These are phyloP conservation scores for Penicillium subrubescens DNA, from an alignment of 495 filamentous ascomycete species.

Conservation along the genomic window DNA sequence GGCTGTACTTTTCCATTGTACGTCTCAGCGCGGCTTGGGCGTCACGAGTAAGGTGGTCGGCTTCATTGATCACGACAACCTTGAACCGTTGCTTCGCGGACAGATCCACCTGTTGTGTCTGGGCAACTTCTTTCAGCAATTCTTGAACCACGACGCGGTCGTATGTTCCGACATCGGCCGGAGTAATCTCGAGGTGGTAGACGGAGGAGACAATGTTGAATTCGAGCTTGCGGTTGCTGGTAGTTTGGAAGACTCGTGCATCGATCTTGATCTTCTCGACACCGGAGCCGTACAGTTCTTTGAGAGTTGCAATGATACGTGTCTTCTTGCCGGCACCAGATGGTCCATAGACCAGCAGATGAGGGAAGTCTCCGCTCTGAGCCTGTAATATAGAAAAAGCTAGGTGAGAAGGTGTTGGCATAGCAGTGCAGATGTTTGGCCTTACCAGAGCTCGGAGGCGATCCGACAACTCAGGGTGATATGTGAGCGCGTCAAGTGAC, in stretches of 20 bases:
- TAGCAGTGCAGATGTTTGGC: slow-evolving; percentile 2
- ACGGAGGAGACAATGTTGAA: slow-evolving; percentile 97
- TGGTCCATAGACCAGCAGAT: slow-evolving; percentile 93
- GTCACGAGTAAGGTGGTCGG: slow-evolving; percentile 92
- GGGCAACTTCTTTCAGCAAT: slow-evolving; percentile 94
- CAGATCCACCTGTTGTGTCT: slow-evolving; percentile 96
- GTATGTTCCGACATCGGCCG: slow-evolving; percentile 94
- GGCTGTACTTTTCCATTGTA: slow-evolving; percentile 99
- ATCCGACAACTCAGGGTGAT: slow-evolving; percentile 85
- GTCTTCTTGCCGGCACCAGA: slow-evolving; percentile 98
- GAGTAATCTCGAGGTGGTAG: slow-evolving; percentile 98
- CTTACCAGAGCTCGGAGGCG: slow-evolving; percentile 84
- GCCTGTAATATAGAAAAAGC: slow-evolving; percentile 57
- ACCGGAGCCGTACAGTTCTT: slow-evolving; percentile 87
- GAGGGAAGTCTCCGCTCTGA: slow-evolving; percentile 94
- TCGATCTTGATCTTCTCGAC: slow-evolving; percentile 99
- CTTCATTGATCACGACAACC: slow-evolving; percentile 98
- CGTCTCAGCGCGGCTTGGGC: slow-evolving; percentile 92
- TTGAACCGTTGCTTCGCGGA: slow-evolving; percentile 90
- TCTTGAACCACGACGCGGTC: slow-evolving; percentile 96
- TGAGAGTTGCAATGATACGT: slow-evolving; percentile 88
- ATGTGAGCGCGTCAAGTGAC: slow-evolving; percentile 81
- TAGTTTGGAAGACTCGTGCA: slow-evolving; percentile 92
- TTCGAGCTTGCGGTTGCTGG: slow-evolving; percentile 92
- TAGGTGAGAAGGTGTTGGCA: slow-evolving; percentile 7